These are phyloP conservation scores for Nakazawaea anatomiae DNA, from an alignment of 805 yeast genomes.

Conservation along the genomic window DNA sequence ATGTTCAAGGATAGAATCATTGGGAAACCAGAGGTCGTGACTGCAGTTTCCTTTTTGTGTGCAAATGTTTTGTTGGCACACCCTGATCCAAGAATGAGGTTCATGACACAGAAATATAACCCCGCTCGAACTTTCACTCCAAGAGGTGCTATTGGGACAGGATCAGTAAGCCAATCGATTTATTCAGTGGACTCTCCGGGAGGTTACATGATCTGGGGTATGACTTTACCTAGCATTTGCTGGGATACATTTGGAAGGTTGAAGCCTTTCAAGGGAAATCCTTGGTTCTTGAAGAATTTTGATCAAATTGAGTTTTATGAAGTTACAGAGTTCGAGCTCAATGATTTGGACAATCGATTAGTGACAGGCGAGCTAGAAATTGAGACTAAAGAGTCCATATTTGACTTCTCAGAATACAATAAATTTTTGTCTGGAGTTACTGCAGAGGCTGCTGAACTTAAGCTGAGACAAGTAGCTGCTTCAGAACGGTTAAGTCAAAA, in stretches of 20 bases:
- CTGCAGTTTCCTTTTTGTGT: slow-evolving; percentile 25
- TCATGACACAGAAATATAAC: slow-evolving; percentile 23
- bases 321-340: slow-evolving; percentile 24
- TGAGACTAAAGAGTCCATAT: slow-evolving; percentile 21
- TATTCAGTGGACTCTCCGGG: slow-evolving; percentile 27
- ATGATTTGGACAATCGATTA: slow-evolving; percentile 21
- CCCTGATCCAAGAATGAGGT: slow-evolving; percentile 25
- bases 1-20: slow-evolving; percentile 19
- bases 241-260: slow-evolving; percentile 29
- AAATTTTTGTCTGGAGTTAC: slow-evolving; percentile 22
- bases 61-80: slow-evolving; percentile 23
- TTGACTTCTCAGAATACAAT: slow-evolving; percentile 27
- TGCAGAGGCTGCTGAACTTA: slow-evolving; percentile 19
- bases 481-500: slow-evolving; percentile 12
- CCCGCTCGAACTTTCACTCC: slow-evolving; percentile 28
- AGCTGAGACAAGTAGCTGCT: slow-evolving; percentile 13
- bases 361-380: slow-evolving; percentile 23
- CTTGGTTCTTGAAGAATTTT: slow-evolving; percentile 27
- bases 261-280: slow-evolving; percentile 15
- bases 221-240: slow-evolving; percentile 22
- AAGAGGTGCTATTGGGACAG: slow-evolving; percentile 24
- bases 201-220: slow-evolving; percentile 28
- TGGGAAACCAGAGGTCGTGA: slow-evolving; percentile 21
- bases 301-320: slow-evolving; percentile 30
- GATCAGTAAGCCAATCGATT: slow-evolving; percentile 21